These are phyloP conservation scores for Penicillium coprophilum DNA, from an alignment of 495 filamentous ascomycete species.

Conservation along the genomic window DNA sequence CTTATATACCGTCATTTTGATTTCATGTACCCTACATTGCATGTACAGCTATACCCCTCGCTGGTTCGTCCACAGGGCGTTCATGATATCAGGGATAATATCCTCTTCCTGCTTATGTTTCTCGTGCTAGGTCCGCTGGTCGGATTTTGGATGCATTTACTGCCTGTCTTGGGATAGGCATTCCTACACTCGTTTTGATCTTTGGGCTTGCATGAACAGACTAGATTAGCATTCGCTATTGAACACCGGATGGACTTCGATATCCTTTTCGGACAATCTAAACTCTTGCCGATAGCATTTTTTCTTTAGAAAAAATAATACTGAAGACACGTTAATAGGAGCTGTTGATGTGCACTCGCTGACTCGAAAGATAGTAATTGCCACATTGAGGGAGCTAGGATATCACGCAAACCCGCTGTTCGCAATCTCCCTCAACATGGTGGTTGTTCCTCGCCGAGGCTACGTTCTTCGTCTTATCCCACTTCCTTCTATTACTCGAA, in stretches of 20 bases:
- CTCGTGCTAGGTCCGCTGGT: conserved; percentile 4
- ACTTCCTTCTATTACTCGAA: background rate
- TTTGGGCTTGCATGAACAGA: background rate
- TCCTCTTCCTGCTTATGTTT: background rate
- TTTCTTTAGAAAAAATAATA: background rate
- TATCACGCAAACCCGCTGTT: background rate
- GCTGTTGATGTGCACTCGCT: background rate
- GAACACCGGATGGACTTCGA: conserved; percentile 26
- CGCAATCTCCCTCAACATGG: background rate
- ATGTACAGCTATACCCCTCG: conserved; percentile 2
- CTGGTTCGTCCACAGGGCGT: conserved; percentile 1
- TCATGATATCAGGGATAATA: conserved; percentile 1
- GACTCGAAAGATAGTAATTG: background rate
- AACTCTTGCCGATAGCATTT: background rate
- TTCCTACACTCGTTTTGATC: conserved; percentile 18
- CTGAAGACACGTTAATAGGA: background rate
- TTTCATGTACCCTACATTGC: background rate
- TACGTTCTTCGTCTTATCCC: background rate
- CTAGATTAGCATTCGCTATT: conserved; percentile 8
- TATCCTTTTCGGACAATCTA: conserved; percentile 20
- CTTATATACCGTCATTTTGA: conserved; percentile 12
- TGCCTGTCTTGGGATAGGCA: conserved; percentile 6
- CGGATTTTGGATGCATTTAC: conserved; percentile 9
- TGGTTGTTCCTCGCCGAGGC: background rate
- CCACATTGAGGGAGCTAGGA: background rate